Conservation (phyloP, 805 yeast species). For the Kregervanrija fluxuum region DNA sequence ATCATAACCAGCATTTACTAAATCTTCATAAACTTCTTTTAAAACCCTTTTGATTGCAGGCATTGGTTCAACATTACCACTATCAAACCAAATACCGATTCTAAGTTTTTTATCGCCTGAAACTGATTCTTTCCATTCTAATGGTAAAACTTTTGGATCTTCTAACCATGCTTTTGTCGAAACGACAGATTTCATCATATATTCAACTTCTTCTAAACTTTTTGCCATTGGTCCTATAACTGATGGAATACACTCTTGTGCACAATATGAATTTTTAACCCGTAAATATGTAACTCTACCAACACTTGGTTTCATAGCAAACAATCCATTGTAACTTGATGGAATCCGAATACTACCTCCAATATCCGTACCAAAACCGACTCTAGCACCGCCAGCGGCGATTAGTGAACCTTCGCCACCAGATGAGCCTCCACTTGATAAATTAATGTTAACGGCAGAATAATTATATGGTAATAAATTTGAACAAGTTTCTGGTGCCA, state of each 20-base stretch:
- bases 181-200: conserved; percentile 34
- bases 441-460: conserved; percentile 43
- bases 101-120: conserved; percentile 25
- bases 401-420: conserved; percentile 61
- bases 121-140: conserved; percentile 35
- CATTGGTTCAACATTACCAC: conserved; percentile 37
- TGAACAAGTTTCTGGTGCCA: conserved; percentile 51
- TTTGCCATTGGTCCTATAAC: conserved; percentile 51
- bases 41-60: conserved; percentile 48
- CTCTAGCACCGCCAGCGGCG: conserved; percentile 46
- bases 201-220: conserved; percentile 41
- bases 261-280: conserved; percentile 34
- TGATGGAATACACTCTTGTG: conserved; percentile 50
- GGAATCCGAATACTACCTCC: conserved; percentile 52
- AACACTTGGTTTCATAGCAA: conserved; percentile 47
- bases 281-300: conserved; percentile 28
- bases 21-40: conserved; percentile 18
- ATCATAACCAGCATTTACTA: conserved; percentile 37
- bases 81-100: conserved; percentile 37
- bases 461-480: conserved; percentile 42
- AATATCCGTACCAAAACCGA: conserved; percentile 60
- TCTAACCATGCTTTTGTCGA: conserved; percentile 38
- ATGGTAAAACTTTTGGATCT: conserved; percentile 38
- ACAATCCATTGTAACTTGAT: conserved; percentile 49
- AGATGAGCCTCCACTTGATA: conserved; percentile 58